phyloP scores from a whole-genome alignment of 2,329 filamentous ascomycete species.

The Dactylellina leptospora region DNA sequence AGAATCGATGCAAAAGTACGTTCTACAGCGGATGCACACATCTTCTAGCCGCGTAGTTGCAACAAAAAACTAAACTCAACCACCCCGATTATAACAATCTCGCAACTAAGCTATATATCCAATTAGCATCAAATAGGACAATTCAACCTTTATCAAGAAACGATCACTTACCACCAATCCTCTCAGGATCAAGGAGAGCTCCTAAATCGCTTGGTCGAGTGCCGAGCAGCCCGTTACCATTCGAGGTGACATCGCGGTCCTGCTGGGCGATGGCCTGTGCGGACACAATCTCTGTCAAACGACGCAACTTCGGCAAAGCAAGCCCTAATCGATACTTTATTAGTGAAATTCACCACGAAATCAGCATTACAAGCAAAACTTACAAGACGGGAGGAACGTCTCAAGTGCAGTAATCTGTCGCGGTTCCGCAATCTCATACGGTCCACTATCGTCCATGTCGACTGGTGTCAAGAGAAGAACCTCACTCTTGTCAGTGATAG shows the following conservation, averaged over 20 bases:
- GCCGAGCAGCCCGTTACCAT: conserved; percentile 10
- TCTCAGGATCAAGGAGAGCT: conserved; percentile 44
- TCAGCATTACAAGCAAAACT: conserved; percentile 77
- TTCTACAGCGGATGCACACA: not conserved
- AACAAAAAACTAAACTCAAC: not conserved
- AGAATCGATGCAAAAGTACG: not conserved
- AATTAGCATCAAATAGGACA: conserved; percentile 6
- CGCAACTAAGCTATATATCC: conserved; percentile 25
- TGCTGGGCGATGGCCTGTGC: conserved; percentile 92
- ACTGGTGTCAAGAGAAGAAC: conserved; percentile 84
- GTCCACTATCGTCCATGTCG: conserved; percentile 98
- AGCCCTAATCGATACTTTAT: conserved; percentile 37
- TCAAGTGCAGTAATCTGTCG: conserved; percentile 94
- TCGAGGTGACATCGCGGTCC: conserved; percentile 43
- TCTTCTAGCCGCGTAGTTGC: too few species aligned
- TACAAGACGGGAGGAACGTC: conserved; percentile 97
- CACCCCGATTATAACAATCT: not conserved
- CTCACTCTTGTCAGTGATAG: conserved; percentile 95
- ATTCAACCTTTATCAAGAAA: not conserved
- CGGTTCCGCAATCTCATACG: conserved; percentile 97
- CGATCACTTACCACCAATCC: conserved; percentile 36
- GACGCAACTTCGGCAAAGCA: conserved; percentile 72
- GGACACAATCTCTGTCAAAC: conserved; percentile 96
- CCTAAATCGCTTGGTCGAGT: conserved; percentile 48
- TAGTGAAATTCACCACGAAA: not conserved